Base-by-base conservation (phyloP, 768 basidiomycete genomes). In the Kwoniella mangroviensis region DNA sequence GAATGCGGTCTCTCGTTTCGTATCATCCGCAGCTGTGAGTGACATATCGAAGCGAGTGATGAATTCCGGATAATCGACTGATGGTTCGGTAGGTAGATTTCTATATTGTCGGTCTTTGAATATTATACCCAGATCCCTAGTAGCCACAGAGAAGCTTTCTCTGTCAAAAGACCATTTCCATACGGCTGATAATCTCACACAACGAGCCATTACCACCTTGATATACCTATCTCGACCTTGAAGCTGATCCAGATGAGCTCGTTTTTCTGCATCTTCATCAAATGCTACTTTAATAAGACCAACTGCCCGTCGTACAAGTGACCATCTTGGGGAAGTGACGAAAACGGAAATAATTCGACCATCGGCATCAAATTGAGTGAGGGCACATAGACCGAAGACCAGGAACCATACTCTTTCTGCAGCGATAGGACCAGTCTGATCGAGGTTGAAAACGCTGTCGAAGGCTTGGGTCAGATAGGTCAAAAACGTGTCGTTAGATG, bases 91-190 rank as follows among this genome's bases (percentile, higher is more conserved):
- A 1, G 82, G 77, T 45, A 97, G 86, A 79, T 92, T 91, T 10
- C 88, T 86, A 71, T 92, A 92, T 55, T 89, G 88, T 19, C 94
- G 89, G 53, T 87, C 89, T 63, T 88, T 88, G 83, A 97, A 94
- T 11, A 94, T 87, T 34, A 88, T 87, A 26, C 87, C 87, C 5
- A 97, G 85, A 22, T 86, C 85, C 62, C 86, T 87, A 1, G 79
- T 83, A 10, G 78, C 78, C 76, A 96, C 87, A 68, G 93, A 83
- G 5, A 77, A 77, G 12, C 86, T 86, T 2, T 89, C 87, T 19
- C 88, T 86, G 58, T 84, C 79, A 34, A 92, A 85, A 13, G 79
- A 77, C 95, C 95, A 98, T 26, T 85, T 79, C 92, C 94, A 97
- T n/a, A 86, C 85, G 34, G 86, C 85, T 76, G 87, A 89, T 54